Evolutionary conservation across 2,329 filamentous ascomycete species (phyloP).

Genomic region (Emergomyces pasteurianus): DNA sequence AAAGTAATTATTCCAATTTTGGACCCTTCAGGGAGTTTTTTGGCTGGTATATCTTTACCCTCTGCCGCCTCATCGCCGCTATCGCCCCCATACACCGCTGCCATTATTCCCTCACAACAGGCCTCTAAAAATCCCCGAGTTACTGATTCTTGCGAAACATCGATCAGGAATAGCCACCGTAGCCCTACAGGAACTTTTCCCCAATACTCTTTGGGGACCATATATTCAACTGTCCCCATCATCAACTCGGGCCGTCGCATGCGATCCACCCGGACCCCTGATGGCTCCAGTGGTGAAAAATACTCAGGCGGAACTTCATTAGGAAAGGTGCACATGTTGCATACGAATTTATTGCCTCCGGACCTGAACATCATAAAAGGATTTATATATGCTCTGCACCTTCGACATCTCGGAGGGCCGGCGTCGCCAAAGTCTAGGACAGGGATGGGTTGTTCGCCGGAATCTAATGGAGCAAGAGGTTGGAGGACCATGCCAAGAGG

Average conservation of each 20-base stretch:
- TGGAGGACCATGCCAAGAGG: conserved; percentile 83
- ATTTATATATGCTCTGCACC: conserved; percentile 95
- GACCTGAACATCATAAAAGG: conserved; percentile 96
- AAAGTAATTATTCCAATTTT: conserved; percentile 93
- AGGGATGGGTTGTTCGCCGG: conserved; percentile 77
- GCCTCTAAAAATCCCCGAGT: conserved; percentile 85
- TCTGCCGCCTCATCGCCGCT: conserved; percentile 40
- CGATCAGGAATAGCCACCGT: conserved; percentile 81
- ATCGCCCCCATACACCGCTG: conserved; percentile 67
- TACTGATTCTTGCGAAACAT: conserved; percentile 82
- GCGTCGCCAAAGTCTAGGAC: conserved; percentile 88
- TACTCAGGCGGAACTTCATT: conserved; percentile 91
- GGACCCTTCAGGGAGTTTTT: conserved; percentile 58
- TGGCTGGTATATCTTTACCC: conserved; percentile 43
- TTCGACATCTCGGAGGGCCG: conserved; percentile 79
- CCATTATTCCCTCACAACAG: conserved; percentile 78
- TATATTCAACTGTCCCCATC: conserved; percentile 86
- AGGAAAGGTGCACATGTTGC: conserved; percentile 94
- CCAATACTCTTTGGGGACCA: conserved; percentile 98
- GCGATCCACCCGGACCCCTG: conserved; percentile 76
- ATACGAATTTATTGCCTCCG: conserved; percentile 92
- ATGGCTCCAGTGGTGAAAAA: conserved; percentile 79
- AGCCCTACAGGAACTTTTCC: conserved; percentile 83
- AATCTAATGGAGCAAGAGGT: conserved; percentile 68
- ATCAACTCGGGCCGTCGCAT: conserved; percentile 81